These are phyloP conservation scores for Penicillium sp. DNA, from an alignment of 2,329 filamentous ascomycete genomes.

Conservation along the genomic window DNA sequence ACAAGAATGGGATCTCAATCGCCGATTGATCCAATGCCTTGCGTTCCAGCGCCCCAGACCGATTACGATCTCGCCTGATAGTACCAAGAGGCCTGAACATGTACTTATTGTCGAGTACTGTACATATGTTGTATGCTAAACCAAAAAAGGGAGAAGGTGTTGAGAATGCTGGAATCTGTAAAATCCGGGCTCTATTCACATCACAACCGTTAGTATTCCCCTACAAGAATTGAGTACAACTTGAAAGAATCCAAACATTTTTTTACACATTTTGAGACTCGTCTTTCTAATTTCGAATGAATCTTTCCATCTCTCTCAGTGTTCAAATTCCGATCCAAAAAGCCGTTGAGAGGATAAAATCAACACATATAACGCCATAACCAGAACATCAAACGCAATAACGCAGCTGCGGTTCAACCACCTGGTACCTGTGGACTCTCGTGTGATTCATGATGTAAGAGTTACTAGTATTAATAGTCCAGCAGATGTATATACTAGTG, in stretches of 20 bases:
- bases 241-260: neutral
- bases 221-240: neutral
- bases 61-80: conserved; percentile 2
- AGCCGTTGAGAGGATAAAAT: too few species aligned
- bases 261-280: too few species aligned
- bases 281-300: neutral
- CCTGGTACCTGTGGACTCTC: neutral
- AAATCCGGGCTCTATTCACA: neutral
- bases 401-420: neutral
- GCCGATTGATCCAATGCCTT: conserved; percentile 17
- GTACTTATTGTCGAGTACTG: neutral
- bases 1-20: conserved; percentile 11
- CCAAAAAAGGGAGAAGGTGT: neutral
- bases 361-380: neutral
- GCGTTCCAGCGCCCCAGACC: conserved; percentile 1
- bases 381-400: neutral
- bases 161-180: neutral
- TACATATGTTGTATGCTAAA: neutral
- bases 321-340: neutral
- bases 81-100: neutral
- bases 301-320: neutral
- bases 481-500: neutral
- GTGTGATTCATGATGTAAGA: conserved; percentile 1
- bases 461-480: neutral
- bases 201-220: neutral